Evolutionary conservation across 2,329 filamentous ascomycete genomes (phyloP), one percentile per base, ranked within the genome.

Genomic region (Aaosphaeria pasadenensis): DNA sequence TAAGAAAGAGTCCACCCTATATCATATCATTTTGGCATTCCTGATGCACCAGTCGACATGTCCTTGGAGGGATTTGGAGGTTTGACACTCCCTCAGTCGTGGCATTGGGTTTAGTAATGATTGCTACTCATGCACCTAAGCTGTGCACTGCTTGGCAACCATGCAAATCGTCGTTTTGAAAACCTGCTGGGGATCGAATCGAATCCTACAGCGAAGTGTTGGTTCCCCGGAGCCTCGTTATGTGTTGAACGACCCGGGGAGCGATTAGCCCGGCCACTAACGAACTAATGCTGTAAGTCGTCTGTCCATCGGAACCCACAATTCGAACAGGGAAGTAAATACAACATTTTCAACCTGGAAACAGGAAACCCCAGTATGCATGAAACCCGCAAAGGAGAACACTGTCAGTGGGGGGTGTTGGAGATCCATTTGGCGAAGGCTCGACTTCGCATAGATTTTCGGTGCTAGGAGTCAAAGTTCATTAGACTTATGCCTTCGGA

Each of bases 241-340:
- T 67, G n/a, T 74, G 54, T 36, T 76, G 61, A 0, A 74, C 76
- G 0, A 77, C 62, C 30, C 76, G 58, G 1, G 73, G 74, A 7
- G 84, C 73, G 0, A 73, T 66, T 0, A 80, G 81, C 1, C 83
- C 83, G n/a, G 17, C 17, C 17, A 87, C 74, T 2, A 86, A 57
- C 0, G 82, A 75, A 13, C 71, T 60, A 11, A 72, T 67, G 4
- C 70, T 67, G 33, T 71, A 72, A 53, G 17, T 72, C 59, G 52
- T 80, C 84, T 1, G 81, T 4, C 78, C 79, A 59, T 87, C 84
- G 53, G 86, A 85, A 60, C 86, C 81, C 30, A 87, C 83, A 2
- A 86, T 77, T 51, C 80, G 77, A 6, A 87, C 72, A 3, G 71
- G 3, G 66, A 69, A 13, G 78, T 66, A 45, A 80, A 82, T 40